These are phyloP conservation scores for Hanseniaspora singularis DNA, from an alignment of 805 yeast genomes.

Conservation along the genomic window DNA sequence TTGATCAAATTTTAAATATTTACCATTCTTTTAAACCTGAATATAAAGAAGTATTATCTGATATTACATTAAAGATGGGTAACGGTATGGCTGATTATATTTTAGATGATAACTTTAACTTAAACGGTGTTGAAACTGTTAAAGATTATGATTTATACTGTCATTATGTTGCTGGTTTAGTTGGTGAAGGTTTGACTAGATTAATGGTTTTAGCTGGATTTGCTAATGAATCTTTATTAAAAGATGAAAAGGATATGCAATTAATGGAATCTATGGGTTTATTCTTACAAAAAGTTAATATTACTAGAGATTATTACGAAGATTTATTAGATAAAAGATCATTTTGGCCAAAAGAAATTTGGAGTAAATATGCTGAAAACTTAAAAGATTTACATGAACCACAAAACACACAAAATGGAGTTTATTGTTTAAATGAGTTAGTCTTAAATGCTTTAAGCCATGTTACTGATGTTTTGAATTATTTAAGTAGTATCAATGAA, in stretches of 20 bases:
- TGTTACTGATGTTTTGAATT: slow-evolving; percentile 61
- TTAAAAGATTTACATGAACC: slow-evolving; percentile 48
- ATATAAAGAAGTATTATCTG: slow-evolving; percentile 67
- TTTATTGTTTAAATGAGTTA: slow-evolving; percentile 68
- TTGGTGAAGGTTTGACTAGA: slow-evolving; percentile 88
- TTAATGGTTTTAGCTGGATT: slow-evolving; percentile 66
- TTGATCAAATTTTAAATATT: slow-evolving; percentile 55
- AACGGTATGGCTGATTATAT: slow-evolving; percentile 96
- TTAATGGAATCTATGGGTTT: slow-evolving; percentile 83
- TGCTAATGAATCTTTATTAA: slow-evolving; percentile 40
- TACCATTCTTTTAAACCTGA: slow-evolving; percentile 60
- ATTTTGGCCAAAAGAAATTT: slow-evolving; percentile 91
- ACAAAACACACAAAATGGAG: slow-evolving; percentile 41
- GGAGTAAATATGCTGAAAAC: slow-evolving; percentile 65
- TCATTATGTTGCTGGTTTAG: slow-evolving; percentile 94
- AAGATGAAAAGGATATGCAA: slow-evolving; percentile 36
- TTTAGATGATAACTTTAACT: slow-evolving; percentile 61
- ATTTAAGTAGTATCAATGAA: slow-evolving; percentile 65
- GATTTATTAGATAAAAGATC: slow-evolving; percentile 85
- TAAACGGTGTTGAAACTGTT: slow-evolving; percentile 64
- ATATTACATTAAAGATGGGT: slow-evolving; percentile 80
- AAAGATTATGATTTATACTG: slow-evolving; percentile 84
- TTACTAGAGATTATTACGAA: slow-evolving; percentile 87
- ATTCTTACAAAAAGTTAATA: slow-evolving; percentile 89
- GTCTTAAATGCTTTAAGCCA: slow-evolving; percentile 70